Evolutionary conservation across 495 filamentous ascomycete genomes (phyloP), one percentile per base, ranked within the genome.

Genomic region (Penicillium angulare): DNA sequence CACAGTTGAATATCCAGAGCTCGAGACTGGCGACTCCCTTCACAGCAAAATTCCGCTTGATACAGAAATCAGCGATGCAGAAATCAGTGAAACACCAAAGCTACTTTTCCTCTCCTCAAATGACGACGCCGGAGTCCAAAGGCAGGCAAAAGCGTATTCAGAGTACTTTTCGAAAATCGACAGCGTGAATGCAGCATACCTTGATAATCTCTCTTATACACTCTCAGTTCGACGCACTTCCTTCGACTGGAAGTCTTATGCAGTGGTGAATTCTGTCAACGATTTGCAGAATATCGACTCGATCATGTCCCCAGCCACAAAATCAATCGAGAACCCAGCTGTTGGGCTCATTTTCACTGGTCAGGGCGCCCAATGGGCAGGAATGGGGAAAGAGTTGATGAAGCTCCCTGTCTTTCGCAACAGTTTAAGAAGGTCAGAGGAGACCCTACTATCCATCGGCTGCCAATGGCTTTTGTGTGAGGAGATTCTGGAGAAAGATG

Each of bases 311-410:
- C 7, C 32, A 34, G 3, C 32, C 7, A n/a, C 13, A 7, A 5
- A 34, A 12, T 3, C 52, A 49, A 3, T 47, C 2, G 0, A 9
- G 59, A 18, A 48, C 35, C n/a, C 32, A 15, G 6, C 3, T 34
- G 13, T 27, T 27, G 32, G 32, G 1, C 56, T 59, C 17, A 53
- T 76, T 0, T 76, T 77, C 51, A 76, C 73, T 0, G 74, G 74
- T 5, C 74, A 77, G 51, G 74, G 74, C 12, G 73, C 72, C 1
- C 74, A 76, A 26, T 73, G 61, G 55, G 47, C 47, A 5, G 58
- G 53, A 2, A 63, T 63, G 59, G 76, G 72, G 9, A 52, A 55
- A 23, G 63, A 70, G n/a, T 39, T 79, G 7, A 36, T 74, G 9
- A 7, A 8, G 3, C 21, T 5, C 17, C 10, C 9, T 2, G 17